A percentile compares a stretch with the other conserved stretches of the same genome.
These are phyloP conservation scores for Nephelium lappaceum DNA, from an alignment of 345 rosid species.

Conservation along the genomic window DNA sequence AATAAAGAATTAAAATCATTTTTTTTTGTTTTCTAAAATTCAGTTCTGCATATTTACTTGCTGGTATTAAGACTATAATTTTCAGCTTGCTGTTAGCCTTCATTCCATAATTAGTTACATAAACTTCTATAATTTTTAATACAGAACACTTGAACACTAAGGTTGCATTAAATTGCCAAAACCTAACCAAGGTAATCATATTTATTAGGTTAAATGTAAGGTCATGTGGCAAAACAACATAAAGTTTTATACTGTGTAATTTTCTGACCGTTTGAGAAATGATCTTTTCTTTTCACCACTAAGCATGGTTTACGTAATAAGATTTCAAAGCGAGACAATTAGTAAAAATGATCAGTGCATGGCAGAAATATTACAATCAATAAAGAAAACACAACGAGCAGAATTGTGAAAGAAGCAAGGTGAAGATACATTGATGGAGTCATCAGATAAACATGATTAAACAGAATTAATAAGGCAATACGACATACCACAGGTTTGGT, in stretches of 20 bases:
- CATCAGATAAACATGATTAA: conserved; percentile 14
- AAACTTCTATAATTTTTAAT: background rate
- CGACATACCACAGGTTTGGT: conserved; percentile 56
- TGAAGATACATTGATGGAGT: background rate
- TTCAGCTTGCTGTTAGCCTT: no score
- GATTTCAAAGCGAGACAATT: background rate
- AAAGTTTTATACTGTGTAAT: background rate
- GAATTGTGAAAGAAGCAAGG: background rate
- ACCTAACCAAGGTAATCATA: background rate
- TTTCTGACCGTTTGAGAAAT: background rate
- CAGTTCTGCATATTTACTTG: no score
- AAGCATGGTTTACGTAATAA: background rate
- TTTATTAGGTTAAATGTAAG: background rate
- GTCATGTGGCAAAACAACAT: background rate
- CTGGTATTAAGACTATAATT: no score
- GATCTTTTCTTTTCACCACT: background rate
- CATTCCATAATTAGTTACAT: background rate
- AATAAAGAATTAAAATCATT: background rate
- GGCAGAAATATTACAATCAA: background rate
- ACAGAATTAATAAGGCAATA: background rate
- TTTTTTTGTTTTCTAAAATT: no score
- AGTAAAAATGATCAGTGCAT: background rate
- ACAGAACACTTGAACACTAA: background rate
- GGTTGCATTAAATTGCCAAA: background rate
- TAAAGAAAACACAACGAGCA: background rate